Base-by-base conservation (phyloP, 495 filamentous ascomycete genomes). In the Neurospora africana region DNA sequence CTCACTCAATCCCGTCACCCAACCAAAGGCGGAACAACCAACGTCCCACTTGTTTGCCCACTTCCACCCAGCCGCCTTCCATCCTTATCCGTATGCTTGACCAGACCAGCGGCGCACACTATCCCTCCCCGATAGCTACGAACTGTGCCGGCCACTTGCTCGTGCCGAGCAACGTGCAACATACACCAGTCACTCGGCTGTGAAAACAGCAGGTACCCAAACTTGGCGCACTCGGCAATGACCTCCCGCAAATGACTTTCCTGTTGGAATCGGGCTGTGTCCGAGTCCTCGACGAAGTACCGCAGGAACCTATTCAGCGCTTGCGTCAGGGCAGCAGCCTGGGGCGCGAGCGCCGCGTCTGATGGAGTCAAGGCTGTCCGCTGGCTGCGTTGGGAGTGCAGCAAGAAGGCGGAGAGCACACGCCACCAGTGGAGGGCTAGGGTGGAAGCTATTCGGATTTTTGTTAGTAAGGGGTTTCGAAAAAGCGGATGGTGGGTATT, bases 181-280 rank as follows among this genome's bases (percentile, higher is more conserved):
- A 81, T 78, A 21, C 68, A 71, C 72, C 78, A 81, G 27, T 78
- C 79, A 10, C 70, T 74, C 4, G 79, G 79, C 47, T 81, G 77
- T 15, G 81, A 83, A 21, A 82, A 76, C 17, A 81, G 69, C 8
- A 79, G 27, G 69, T 82, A 82, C 19, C 78, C 80, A 69, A 81
- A 77, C 69, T 75, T 77, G 70, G 76, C 73, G 33, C 73, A 78
- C 70, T 83, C 79, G 5, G 68, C 71, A 15, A 82, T 79, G 38
- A 83, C 76, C 23, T 75, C 77, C 67, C 77, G 74, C 2, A 82
- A 74, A 35, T 82, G 75, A 27, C 74, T 78, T 41, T 78, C 75
- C 69, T 83, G 81, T 72, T 80, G 80, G 43, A 74, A 78, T n/a
- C 79, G 70, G 17, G 69, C 71, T n/a, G 75, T 47, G 13, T 77